phyloP scores from a whole-genome alignment of 202 grass and related monocot genomes.

The Carex arenaria region DNA sequence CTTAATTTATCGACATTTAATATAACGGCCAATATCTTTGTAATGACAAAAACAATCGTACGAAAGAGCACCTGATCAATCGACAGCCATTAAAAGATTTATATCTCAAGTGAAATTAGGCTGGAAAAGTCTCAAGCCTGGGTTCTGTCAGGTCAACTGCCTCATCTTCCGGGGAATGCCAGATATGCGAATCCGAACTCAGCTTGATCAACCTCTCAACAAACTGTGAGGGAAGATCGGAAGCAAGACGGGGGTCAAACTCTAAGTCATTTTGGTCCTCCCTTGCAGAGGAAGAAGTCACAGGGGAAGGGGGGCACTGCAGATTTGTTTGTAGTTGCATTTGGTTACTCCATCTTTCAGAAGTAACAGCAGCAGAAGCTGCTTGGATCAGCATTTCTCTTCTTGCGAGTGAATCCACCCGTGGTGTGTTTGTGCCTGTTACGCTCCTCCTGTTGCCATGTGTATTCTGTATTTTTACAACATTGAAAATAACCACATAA shows the following conservation, averaged over 20 bases:
- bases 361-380: constrained; percentile 7
- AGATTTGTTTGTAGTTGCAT: neutral
- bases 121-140: constrained; percentile 53
- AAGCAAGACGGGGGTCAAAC: neutral
- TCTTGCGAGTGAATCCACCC: constrained; percentile 16
- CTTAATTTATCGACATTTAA: neutral
- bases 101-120: neutral
- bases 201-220: constrained; percentile 37
- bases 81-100: neutral
- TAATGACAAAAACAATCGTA: neutral
- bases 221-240: constrained; percentile 31
- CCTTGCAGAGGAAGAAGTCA: neutral
- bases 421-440: constrained; percentile 20
- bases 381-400: constrained; percentile 18
- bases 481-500: neutral
- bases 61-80: neutral
- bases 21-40: neutral
- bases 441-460: constrained; percentile 18
- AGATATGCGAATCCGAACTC: constrained; percentile 25
- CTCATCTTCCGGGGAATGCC: constrained; percentile 46
- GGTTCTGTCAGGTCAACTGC: constrained; percentile 80
- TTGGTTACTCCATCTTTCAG: constrained; percentile 11
- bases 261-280: constrained; percentile 15
- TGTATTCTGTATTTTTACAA: constrained; percentile 2
- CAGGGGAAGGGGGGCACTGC: neutral